Conservation (phyloP, 176 grass and related monocot species). For the Aegilops longissima region DNA sequence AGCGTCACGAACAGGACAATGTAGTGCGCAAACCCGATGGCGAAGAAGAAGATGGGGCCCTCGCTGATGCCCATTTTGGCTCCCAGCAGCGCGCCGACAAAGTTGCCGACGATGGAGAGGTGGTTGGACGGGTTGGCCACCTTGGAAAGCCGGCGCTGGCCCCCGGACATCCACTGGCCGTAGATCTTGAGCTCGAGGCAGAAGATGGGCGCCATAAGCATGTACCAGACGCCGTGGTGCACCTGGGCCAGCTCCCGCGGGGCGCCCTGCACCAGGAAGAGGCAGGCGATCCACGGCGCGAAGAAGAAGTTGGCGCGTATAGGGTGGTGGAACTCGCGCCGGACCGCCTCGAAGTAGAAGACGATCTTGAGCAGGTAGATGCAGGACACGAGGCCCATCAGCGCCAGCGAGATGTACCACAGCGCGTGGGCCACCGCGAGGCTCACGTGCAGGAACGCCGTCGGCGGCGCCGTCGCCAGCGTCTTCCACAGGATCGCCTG, state of each 20-base stretch:
- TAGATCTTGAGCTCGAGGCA: conserved; percentile 93
- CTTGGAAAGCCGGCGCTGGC: conserved; percentile 68
- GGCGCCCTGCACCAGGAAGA: conserved; percentile 62
- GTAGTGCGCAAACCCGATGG: conserved; percentile 90
- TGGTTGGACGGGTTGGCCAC: conserved; percentile 94
- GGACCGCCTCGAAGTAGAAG: conserved; percentile 92
- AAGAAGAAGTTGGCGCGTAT: conserved; percentile 97
- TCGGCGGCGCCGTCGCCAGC: conserved; percentile 49
- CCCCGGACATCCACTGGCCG: conserved; percentile 96
- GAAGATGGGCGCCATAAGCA: conserved; percentile 85
- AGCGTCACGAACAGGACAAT: conserved; percentile 95
- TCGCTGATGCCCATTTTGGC: conserved; percentile 77
- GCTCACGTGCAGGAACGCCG: conserved; percentile 68
- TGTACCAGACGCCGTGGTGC: conserved; percentile 61
- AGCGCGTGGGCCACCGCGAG: conserved; percentile 49
- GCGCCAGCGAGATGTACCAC: conserved; percentile 59
- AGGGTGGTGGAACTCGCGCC: conserved; percentile 90
- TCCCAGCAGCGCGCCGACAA: conserved; percentile 80
- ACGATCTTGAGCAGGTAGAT: conserved; percentile 81
- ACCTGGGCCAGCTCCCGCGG: conserved; percentile 37
- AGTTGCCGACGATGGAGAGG: conserved; percentile 92
- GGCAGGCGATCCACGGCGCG: conserved; percentile 83
- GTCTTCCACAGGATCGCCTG: conserved; percentile 95
- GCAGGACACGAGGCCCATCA: conserved; percentile 50
- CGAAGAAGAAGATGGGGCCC: conserved; percentile 87